Evolutionary conservation across 2,329 filamentous ascomycete species (phyloP), one percentile per base, ranked within the genome.

Genomic region (Alternaria infectoria): DNA sequence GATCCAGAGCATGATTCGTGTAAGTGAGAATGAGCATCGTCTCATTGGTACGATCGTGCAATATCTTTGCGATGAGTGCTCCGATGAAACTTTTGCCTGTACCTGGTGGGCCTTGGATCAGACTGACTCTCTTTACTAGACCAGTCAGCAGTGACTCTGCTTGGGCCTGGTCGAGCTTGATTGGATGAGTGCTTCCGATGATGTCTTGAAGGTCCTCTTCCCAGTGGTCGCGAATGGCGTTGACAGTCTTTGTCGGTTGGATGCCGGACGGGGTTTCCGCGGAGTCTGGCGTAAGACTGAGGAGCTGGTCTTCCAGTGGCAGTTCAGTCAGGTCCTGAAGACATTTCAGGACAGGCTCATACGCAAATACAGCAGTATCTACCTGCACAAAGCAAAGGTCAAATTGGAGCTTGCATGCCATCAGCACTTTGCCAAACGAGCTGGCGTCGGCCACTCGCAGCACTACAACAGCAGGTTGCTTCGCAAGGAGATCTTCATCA

Each of bases 31-130:
- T 86, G 0, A 94, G 80, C 0, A 93, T 85, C 0, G 75, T 86
- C 26, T 86, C 80, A 0, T 68, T 19, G 0, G 86, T 87, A 6
- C 82, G 69, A 1, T 86, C 73, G 19, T 88, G 77, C 0, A 93
- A 72, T 0, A 83, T 76, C 56, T 89, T 88, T 0, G 87, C 85
- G 1, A 90, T 80, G 3, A 62, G 79, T 0, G 90, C 88, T 0
- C 91, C 91, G 3, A 92, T 85, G 65, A 92, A 92, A 0, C 90
- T 92, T 68, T 94, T 94, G 1, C 91, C 91, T 0, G 90, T 93
- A 0, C 90, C 89, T 89, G 91, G 91, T 1, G 91, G 91, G 0
- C 91, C 91, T 80, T 93, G 90, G 2, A 93, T 90, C 0, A 90
- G 74, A 51, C 86, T 88, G 0, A 93, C 76, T 0, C 79, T 77